Percentiles rank a stretch among this genome's conserved stretches.
Evolutionary conservation across 2,329 filamentous ascomycete genomes (phyloP).

Genomic region (Xylaria polymorpha): DNA sequence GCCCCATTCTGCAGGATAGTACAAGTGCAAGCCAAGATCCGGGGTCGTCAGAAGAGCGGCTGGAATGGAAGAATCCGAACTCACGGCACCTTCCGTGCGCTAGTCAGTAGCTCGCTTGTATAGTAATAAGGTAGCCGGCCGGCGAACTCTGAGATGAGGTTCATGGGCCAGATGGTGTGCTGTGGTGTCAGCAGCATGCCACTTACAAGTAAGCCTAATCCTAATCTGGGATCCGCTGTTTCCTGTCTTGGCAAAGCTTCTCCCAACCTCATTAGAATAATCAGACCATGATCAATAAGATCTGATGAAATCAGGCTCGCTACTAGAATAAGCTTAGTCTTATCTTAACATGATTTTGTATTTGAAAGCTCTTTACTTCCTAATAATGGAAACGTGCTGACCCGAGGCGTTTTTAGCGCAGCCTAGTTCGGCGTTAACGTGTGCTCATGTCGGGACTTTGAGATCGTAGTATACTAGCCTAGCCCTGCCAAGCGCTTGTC

Average conservation of each 20-base stretch:
- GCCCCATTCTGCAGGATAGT: neutral
- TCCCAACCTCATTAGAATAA: conserved; percentile 12
- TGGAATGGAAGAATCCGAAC: neutral
- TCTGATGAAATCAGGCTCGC: neutral
- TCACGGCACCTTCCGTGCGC: conserved; percentile 8
- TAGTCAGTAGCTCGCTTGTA: neutral
- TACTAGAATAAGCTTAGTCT: neutral
- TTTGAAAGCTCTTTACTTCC: neutral
- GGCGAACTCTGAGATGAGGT: conserved; percentile 6
- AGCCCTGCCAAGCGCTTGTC: neutral
- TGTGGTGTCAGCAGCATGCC: conserved; percentile 31
- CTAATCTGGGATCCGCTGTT: neutral
- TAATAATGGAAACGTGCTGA: conserved; percentile 12
- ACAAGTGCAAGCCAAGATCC: conserved; percentile 28
- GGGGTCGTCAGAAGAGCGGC: conserved; percentile 2
- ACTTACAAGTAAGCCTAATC: conserved; percentile 7
- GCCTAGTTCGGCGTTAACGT: neutral
- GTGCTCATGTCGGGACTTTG: neutral
- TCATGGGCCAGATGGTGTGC: conserved; percentile 4
- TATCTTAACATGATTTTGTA: neutral
- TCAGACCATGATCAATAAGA: neutral
- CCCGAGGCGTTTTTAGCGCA: neutral
- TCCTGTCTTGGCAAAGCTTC: conserved; percentile 18
- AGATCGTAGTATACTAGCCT: conserved; percentile 7
- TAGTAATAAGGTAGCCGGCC: conserved; percentile 10